These are phyloP conservation scores for Aspergillus novofumigatus DNA, from an alignment of 2,329 filamentous ascomycete species.

Conservation along the genomic window DNA sequence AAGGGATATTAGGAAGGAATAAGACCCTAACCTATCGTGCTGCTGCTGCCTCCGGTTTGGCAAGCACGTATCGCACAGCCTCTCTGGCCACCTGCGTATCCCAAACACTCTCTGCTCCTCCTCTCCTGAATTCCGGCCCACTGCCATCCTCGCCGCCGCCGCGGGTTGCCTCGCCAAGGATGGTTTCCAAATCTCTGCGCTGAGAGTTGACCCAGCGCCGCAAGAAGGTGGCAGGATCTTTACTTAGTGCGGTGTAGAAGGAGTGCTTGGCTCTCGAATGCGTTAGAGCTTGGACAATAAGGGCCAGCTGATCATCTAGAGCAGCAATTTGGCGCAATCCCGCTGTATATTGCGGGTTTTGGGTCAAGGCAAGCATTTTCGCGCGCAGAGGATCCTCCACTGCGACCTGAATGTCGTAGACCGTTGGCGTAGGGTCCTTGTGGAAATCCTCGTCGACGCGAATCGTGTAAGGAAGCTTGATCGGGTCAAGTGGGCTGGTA, in stretches of 20 bases:
- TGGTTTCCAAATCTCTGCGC: conserved; percentile 82
- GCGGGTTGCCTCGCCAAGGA: conserved; percentile 74
- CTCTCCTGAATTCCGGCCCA: conserved; percentile 43
- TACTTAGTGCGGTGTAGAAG: conserved; percentile 74
- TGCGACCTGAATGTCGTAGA: conserved; percentile 84
- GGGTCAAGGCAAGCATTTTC: conserved; percentile 61
- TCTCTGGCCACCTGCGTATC: conserved; percentile 58
- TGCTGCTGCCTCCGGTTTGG: conserved; percentile 40
- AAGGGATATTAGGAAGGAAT: conserved; percentile 16
- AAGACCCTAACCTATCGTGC: conserved; percentile 17
- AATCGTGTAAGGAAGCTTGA: conserved; percentile 87
- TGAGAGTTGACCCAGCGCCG: conserved; percentile 87
- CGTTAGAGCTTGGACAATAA: conserved; percentile 75
- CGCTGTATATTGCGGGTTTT: conserved; percentile 64
- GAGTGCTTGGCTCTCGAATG: conserved; percentile 86
- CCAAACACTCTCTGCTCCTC: conserved; percentile 60
- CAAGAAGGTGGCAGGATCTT: conserved; percentile 80
- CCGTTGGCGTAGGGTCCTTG: conserved; percentile 67
- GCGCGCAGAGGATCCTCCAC: conserved; percentile 77
- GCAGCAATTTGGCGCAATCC: conserved; percentile 71
- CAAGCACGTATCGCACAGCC: conserved; percentile 59
- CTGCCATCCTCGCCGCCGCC: conserved; percentile 52
- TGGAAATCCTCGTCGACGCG: conserved; percentile 84
- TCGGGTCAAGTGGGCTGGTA: conserved; percentile 71
- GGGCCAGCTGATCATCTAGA: conserved; percentile 80